These are phyloP conservation scores for Camptophora hylomeconis DNA, from an alignment of 2,329 filamentous ascomycete genomes.

Conservation along the genomic window DNA sequence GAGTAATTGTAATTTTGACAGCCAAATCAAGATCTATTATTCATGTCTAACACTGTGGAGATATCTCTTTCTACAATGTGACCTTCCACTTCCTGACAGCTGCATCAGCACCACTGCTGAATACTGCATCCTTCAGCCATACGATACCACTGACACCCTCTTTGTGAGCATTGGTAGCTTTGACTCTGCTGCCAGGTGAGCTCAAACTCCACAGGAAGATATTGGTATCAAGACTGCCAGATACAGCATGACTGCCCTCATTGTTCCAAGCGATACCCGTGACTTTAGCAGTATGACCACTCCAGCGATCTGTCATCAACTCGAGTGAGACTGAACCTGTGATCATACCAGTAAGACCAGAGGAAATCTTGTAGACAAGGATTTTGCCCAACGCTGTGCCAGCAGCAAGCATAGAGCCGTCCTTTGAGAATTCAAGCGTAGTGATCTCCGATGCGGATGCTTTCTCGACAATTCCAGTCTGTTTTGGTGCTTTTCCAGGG, in stretches of 20 bases:
- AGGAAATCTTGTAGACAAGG: conserved; percentile 57
- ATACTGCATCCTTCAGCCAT: conserved; percentile 64
- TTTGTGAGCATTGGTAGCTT: conserved; percentile 82
- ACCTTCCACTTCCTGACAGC: conserved; percentile 81
- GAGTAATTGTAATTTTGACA: too few species aligned
- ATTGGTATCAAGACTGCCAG: conserved; percentile 79
- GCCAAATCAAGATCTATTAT: too few species aligned
- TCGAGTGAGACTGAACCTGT: conserved; percentile 23
- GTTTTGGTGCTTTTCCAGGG: conserved; percentile 40
- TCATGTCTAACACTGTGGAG: too few species aligned
- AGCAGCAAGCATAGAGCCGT: conserved; percentile 65
- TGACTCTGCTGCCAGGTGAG: conserved; percentile 72
- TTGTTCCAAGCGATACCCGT: conserved; percentile 65
- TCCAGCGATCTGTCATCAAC: conserved; percentile 66
- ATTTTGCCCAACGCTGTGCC: conserved; percentile 82
- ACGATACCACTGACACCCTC: conserved; percentile 82
- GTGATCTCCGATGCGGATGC: conserved; percentile 62
- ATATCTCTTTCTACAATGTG: conserved; percentile 1
- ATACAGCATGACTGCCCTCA: conserved; percentile 64
- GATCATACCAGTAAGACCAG: conserved; percentile 31
- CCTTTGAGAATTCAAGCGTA: conserved; percentile 66
- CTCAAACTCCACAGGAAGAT: conserved; percentile 81
- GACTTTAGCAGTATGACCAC: conserved; percentile 54
- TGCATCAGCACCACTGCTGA: conserved; percentile 75
- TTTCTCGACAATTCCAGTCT: conserved; percentile 42